Percentiles rank a stretch among this genome's conserved stretches.
phyloP scores from a whole-genome alignment of 345 rosid species.

The Pugionium cornutum region DNA sequence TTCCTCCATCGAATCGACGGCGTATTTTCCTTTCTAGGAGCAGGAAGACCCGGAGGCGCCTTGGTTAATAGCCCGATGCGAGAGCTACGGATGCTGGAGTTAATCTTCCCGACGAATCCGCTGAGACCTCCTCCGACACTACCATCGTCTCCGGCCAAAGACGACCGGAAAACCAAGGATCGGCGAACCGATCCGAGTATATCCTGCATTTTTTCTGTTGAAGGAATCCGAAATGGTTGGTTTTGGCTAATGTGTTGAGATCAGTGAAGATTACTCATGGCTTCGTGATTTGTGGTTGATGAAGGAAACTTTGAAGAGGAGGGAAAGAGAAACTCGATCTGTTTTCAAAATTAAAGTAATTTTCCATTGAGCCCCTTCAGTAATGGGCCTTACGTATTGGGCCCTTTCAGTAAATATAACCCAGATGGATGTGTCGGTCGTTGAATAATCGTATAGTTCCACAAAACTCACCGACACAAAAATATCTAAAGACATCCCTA shows the following conservation, averaged over 20 bases:
- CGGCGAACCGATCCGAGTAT: conserved; percentile 86
- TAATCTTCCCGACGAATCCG: conserved; percentile 66
- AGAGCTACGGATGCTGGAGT: conserved; percentile 73
- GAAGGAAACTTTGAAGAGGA: conserved; percentile 25
- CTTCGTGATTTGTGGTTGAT: conserved; percentile 21
- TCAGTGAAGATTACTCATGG: conserved; percentile 30
- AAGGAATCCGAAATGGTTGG: not conserved
- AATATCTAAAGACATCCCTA: no score
- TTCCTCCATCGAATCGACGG: conserved; percentile 79
- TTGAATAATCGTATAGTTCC: not conserved
- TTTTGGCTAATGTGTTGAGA: conserved; percentile 19
- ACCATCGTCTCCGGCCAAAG: conserved; percentile 50
- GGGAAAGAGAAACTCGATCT: conserved; percentile 44
- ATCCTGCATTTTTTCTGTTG: conserved; percentile 55
- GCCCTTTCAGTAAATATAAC: not conserved
- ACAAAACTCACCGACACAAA: no score
- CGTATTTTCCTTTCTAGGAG: conserved; percentile 43
- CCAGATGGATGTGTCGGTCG: not conserved
- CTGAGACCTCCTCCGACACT: conserved; percentile 45
- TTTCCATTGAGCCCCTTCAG: not conserved
- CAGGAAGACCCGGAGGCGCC: conserved; percentile 52
- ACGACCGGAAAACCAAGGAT: conserved; percentile 67
- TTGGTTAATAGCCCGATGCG: conserved; percentile 59
- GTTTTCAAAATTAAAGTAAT: conserved; percentile 34
- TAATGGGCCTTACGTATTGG: conserved; percentile 23